Evolutionary conservation across 2,329 filamentous ascomycete species (phyloP), one percentile per base, ranked within the genome.

Genomic region (Sporothrix inflata): DNA sequence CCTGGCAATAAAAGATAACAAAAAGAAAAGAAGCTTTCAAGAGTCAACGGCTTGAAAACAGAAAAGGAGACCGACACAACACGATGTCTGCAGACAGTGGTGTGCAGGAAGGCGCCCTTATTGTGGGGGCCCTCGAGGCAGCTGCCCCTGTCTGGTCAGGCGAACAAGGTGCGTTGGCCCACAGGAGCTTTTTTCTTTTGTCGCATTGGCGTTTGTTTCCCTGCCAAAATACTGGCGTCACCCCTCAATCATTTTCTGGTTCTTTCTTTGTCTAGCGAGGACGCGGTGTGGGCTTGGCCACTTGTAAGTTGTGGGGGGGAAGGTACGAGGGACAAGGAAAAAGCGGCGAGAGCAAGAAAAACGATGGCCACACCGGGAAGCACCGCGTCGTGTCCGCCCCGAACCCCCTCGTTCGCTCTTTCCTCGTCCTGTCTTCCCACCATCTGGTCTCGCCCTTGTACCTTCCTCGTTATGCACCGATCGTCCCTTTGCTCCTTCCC

Each of bases 171-270:
- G 55, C 55, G 68, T 70, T 19, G 67, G 30, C 49, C 67, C 67
- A 34, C 67, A 69, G 27, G 53, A 70, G 55, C 68, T 63, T 24
- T 24, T 34, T 47, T 61, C 42, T 24, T 60, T 66, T 68, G 24
- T 63, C 40, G 34, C 40, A 34, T 49, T 49, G 78, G 16, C 78
- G 81, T 30, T 24, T 49, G 24, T n/a, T 34, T 49, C 61, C 42
- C 42, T 49, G 12, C 24, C 40, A 47, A 45, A 30, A 45, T 34
- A 53, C 9, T 55, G 40, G 38, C 14, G 12, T 27, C 53, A 34
- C 38, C 60, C 38, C 8, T n/a, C 14, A 24, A 42, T 16, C 38
- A 11, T 65, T 45, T 9, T 16, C 45, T 65, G 60, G 12, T 19
- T 45, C 21, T 42, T 45, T 27, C 38, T 19, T 65, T 65, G 60